phyloP scores from a whole-genome alignment of 441 rosid species.

The Aleurites moluccanus region DNA sequence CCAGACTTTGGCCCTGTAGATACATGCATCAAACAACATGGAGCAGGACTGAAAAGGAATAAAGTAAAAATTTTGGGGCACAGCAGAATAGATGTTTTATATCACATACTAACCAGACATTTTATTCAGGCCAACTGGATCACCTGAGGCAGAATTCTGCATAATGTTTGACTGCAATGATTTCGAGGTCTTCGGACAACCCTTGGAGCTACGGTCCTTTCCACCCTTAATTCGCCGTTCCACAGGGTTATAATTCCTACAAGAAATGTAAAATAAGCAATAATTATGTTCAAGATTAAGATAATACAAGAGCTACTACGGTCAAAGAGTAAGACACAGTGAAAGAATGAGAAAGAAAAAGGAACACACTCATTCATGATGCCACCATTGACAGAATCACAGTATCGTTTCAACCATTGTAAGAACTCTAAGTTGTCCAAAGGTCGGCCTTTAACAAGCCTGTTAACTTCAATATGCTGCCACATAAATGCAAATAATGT shows the following conservation, averaged over 20 bases:
- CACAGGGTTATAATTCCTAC: slow-evolving; percentile 90
- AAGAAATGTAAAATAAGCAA: slow-evolving; percentile 13
- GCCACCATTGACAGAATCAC: slow-evolving; percentile 98
- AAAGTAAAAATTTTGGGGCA: not conserved
- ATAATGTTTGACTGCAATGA: slow-evolving; percentile 74
- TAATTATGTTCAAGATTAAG: not conserved
- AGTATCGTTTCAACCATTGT: slow-evolving; percentile 95
- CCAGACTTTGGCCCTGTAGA: slow-evolving; percentile 60
- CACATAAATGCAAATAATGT: slow-evolving; percentile 21
- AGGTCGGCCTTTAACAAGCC: slow-evolving; percentile 91
- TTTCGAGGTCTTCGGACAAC: slow-evolving; percentile 64
- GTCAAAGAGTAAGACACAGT: not conserved
- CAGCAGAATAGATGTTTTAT: not conserved
- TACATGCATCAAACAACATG: slow-evolving; percentile 22
- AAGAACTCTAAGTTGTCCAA: slow-evolving; percentile 98
- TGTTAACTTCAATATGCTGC: slow-evolving; percentile 92
- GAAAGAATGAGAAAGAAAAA: slow-evolving; percentile 9
- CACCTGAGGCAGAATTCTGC: slow-evolving; percentile 47
- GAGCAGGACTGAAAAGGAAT: not conserved
- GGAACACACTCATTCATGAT: slow-evolving; percentile 81
- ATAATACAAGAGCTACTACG: not conserved
- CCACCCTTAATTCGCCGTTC: slow-evolving; percentile 87
- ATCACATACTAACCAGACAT: slow-evolving; percentile 37
- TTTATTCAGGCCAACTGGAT: slow-evolving; percentile 32
- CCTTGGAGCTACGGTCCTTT: slow-evolving; percentile 57